Percentiles rank a stretch among this genome's conserved stretches.
Conservation (phyloP, 208 protist genomes). For the Wallacemonas collosoma region DNA sequence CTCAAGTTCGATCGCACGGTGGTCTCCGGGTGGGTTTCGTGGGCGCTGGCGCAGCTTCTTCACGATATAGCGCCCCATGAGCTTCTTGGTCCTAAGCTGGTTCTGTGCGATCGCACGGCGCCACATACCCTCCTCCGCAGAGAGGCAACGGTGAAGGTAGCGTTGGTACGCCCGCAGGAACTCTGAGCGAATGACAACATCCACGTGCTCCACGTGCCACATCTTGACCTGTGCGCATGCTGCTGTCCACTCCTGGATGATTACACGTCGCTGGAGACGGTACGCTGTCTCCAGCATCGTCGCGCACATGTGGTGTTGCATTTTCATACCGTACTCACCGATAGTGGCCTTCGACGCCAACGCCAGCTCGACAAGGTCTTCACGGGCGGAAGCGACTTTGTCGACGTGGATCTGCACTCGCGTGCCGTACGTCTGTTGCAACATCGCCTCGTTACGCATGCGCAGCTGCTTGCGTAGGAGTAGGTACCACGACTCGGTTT, state of each 20-base stretch:
- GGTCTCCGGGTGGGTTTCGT: conserved; percentile 27
- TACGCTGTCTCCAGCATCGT: conserved; percentile 33
- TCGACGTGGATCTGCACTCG: conserved; percentile 47
- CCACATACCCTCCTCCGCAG: conserved; percentile 39
- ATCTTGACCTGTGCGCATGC: conserved; percentile 30
- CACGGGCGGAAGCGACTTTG: conserved; percentile 35
- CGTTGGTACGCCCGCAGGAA: conserved; percentile 31
- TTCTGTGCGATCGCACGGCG: conserved; percentile 37
- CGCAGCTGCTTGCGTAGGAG: conserved; percentile 39
- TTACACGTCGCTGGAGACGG: conserved; percentile 39
- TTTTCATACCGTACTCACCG: conserved; percentile 17
- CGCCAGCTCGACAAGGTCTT: conserved; percentile 31
- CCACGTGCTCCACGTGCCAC: conserved; percentile 46
- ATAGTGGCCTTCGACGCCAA: conserved; percentile 28
- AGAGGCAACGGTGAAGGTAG: conserved; percentile 34
- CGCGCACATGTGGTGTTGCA: conserved; percentile 19
- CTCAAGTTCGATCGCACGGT: conserved; percentile 28
- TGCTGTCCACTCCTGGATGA: conserved; percentile 39
- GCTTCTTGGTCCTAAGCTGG: conserved; percentile 39
- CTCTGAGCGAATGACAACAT: conserved; percentile 38
- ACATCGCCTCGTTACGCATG: conserved; percentile 50
- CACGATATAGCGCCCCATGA: conserved; percentile 33
- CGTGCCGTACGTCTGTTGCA: conserved; percentile 48
- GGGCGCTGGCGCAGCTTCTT: conserved; percentile 35
- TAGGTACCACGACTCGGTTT: conserved; percentile 46